Conservation (phyloP, 1,284 basidiomycete genomes). For the Tilletia setariae region DNA sequence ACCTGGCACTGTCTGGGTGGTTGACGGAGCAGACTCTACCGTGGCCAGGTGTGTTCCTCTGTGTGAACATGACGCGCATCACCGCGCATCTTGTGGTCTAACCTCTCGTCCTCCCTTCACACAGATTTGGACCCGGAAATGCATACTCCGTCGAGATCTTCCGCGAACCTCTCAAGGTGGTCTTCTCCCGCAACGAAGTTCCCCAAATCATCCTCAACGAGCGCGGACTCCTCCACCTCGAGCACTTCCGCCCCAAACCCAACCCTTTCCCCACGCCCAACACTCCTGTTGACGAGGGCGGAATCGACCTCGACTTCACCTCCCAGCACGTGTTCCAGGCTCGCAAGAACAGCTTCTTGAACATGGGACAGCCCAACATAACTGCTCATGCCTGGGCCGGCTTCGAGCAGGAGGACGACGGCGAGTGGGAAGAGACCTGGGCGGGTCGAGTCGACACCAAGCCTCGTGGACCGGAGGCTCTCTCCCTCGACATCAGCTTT, state of each 20-base stretch:
- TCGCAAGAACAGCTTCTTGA: conserved; percentile 24
- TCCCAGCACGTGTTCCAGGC: conserved; percentile 34
- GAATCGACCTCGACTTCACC: conserved; percentile 21
- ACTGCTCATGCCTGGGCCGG: conserved; percentile 37
- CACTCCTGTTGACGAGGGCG: conserved; percentile 16
- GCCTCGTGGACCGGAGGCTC: conserved; percentile 95
- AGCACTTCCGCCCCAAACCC: conserved; percentile 69
- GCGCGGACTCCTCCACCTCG: conserved; percentile 87
- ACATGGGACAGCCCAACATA: conserved; percentile 19
- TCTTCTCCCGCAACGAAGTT: conserved; percentile 65
- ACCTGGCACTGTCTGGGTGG: background rate
- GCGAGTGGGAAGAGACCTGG: conserved; percentile 81
- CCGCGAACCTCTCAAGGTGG: conserved; percentile 43
- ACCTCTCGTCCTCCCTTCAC: background rate
- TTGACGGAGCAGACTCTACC: conserved; percentile 10
- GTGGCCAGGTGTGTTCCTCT: background rate
- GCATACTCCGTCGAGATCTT: conserved; percentile 30
- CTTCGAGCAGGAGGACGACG: conserved; percentile 64
- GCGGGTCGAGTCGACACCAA: conserved; percentile 83
- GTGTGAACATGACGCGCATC: too few relatives aligned
- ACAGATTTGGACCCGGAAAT: conserved; percentile 29
- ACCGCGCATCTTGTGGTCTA: background rate
- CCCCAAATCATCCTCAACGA: conserved; percentile 87
- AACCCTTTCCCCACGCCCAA: conserved; percentile 39
- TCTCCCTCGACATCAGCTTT: conserved; percentile 89